Evolutionary conservation across 106 monocot genomes (phyloP).

Genomic region (Agapanthus africanus): DNA sequence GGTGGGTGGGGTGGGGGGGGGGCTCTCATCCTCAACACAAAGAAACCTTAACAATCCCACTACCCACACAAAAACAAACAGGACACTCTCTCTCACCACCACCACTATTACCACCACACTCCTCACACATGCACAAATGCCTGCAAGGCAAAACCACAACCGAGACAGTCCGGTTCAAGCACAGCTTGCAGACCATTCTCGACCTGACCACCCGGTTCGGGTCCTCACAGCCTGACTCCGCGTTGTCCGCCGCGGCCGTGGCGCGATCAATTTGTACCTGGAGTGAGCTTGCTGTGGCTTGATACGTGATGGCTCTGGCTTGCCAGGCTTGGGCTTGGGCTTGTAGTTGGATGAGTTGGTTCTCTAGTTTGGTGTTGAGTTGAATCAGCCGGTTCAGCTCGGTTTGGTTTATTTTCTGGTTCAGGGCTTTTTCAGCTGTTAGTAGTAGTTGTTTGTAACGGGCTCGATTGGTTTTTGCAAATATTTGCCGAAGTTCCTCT

Average conservation of each 20-base stretch:
- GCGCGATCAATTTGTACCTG: slow-evolving; percentile 40
- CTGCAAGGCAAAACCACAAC: slow-evolving; percentile 52
- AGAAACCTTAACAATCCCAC: neutral
- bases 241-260: slow-evolving; percentile 23
- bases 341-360: slow-evolving; percentile 19
- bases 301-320: slow-evolving; percentile 9
- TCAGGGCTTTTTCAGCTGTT: slow-evolving; percentile 21
- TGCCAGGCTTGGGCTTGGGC: slow-evolving; percentile 34
- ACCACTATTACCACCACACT: slow-evolving; percentile 16
- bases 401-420: slow-evolving; percentile 29
- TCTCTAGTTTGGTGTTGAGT: slow-evolving; percentile 28
- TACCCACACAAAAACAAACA: neutral
- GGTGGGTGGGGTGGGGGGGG: too few species aligned
- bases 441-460: slow-evolving; percentile 23
- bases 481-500: slow-evolving; percentile 28
- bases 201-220: neutral
- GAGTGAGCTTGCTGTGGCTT: slow-evolving; percentile 25
- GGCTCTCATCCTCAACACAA: neutral
- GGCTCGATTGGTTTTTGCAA: slow-evolving; percentile 21
- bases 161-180: slow-evolving; percentile 17
- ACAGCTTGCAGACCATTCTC: slow-evolving; percentile 19
- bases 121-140: slow-evolving; percentile 41
- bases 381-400: slow-evolving; percentile 23
- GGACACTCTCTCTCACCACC: neutral
- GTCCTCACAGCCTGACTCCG: slow-evolving; percentile 38